These are phyloP conservation scores for Aschersonia sp. DNA, from an alignment of 2,329 filamentous ascomycete genomes.

Conservation along the genomic window DNA sequence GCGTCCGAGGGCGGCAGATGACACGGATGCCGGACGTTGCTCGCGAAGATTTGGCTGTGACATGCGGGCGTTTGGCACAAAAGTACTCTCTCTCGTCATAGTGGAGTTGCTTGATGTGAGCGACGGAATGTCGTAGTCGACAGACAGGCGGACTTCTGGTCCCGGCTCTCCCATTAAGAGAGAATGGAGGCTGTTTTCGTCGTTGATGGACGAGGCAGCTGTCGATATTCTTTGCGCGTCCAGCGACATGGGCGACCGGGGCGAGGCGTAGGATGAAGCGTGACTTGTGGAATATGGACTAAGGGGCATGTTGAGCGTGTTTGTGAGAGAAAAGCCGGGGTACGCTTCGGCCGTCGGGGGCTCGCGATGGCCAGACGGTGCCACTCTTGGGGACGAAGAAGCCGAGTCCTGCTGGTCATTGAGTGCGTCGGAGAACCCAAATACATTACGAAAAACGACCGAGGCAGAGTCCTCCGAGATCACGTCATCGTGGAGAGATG, in stretches of 20 bases:
- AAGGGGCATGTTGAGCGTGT: slow-evolving; percentile 31
- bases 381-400: slow-evolving; percentile 29
- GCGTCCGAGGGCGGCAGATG: slow-evolving; percentile 47
- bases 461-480: slow-evolving; percentile 31
- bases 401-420: slow-evolving; percentile 24
- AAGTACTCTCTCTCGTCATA: slow-evolving; percentile 54
- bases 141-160: slow-evolving; percentile 56
- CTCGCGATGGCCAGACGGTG: slow-evolving; percentile 26
- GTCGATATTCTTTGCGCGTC: slow-evolving; percentile 63
- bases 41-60: slow-evolving; percentile 33
- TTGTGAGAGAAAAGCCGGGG: slow-evolving; percentile 25
- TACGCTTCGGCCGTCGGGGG: slow-evolving; percentile 35
- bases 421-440: slow-evolving; percentile 15
- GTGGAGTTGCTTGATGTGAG: slow-evolving; percentile 64
- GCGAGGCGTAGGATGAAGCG: slow-evolving; percentile 49
- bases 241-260: slow-evolving; percentile 52
- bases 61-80: slow-evolving; percentile 28
- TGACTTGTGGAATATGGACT: slow-evolving; percentile 53
- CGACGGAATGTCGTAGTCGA: slow-evolving; percentile 57
- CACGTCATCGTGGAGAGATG: slow-evolving; percentile 36
- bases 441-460: slow-evolving; percentile 24
- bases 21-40: slow-evolving; percentile 48
- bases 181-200: slow-evolving; percentile 58
- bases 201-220: slow-evolving; percentile 57
- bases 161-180: slow-evolving; percentile 60